A percentile compares a stretch with the other conserved stretches of the same genome.
Evolutionary conservation across 495 filamentous ascomycete genomes (phyloP).

Genomic region (Podospora bellae-mahoneyi): DNA sequence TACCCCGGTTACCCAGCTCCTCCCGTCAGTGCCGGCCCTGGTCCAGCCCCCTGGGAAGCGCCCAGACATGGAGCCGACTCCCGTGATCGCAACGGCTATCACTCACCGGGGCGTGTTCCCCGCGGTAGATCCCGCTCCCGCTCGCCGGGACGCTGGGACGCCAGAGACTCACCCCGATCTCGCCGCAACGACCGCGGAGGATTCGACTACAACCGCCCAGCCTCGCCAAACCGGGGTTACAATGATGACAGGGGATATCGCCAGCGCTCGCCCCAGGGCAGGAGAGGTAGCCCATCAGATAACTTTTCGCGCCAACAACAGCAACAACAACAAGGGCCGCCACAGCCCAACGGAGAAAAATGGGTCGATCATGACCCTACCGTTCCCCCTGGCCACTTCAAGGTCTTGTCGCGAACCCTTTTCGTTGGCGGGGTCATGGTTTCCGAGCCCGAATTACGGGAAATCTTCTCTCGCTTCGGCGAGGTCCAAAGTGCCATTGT

Average conservation of each 20-base stretch:
- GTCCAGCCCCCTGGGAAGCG: slow-evolving; percentile 38
- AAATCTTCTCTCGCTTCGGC: slow-evolving; percentile 74
- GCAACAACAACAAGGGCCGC: slow-evolving; percentile 17
- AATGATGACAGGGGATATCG: slow-evolving; percentile 68
- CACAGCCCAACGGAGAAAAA: slow-evolving; percentile 50
- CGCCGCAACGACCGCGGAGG: slow-evolving; percentile 40
- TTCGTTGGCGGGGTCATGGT: slow-evolving; percentile 96
- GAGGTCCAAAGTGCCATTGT: slow-evolving; percentile 95
- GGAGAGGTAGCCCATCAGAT: slow-evolving; percentile 57
- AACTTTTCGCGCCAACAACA: background rate
- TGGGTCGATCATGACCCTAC: slow-evolving; percentile 75
- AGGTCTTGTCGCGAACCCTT: slow-evolving; percentile 84
- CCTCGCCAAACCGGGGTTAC: slow-evolving; percentile 55
- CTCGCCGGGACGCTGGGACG: slow-evolving; percentile 64
- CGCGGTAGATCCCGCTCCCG: slow-evolving; percentile 73
- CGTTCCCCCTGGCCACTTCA: slow-evolving; percentile 72
- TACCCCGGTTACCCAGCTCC: slow-evolving; percentile 31
- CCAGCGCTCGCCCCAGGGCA: slow-evolving; percentile 72
- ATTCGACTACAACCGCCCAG: slow-evolving; percentile 40
- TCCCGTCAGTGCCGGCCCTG: slow-evolving; percentile 29
- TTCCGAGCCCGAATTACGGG: slow-evolving; percentile 74
- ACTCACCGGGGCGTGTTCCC: slow-evolving; percentile 52
- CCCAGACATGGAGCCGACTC: slow-evolving; percentile 42
- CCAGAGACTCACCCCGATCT: slow-evolving; percentile 41
- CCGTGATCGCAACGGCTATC: slow-evolving; percentile 61